These are phyloP conservation scores for Santalum album DNA, from an alignment of 164 flowering plant genomes.

Conservation along the genomic window DNA sequence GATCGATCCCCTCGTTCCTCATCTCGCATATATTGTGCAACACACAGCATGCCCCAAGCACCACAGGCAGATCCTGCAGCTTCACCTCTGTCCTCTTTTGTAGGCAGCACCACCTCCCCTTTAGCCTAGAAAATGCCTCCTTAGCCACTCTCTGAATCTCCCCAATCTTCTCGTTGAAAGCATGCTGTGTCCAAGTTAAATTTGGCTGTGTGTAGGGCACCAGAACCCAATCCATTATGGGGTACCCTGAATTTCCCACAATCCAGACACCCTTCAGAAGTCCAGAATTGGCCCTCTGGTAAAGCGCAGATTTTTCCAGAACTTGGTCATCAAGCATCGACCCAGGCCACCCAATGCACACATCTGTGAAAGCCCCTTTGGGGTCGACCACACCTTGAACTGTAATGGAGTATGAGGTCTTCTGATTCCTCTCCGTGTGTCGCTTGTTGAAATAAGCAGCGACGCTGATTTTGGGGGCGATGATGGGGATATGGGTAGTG, in stretches of 20 bases:
- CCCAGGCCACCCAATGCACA: constrained; percentile 5
- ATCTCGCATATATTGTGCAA: constrained; percentile 3
- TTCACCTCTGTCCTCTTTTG: constrained; percentile 3
- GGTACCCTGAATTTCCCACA: constrained; percentile 2
- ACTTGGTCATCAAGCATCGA: constrained; percentile 2
- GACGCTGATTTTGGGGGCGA: constrained; percentile 1
- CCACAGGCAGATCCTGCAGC: constrained; percentile 7
- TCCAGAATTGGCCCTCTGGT: neutral
- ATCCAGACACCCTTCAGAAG: constrained; percentile 1
- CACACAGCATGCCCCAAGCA: constrained; percentile 3
- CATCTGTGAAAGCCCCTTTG: constrained; percentile 1
- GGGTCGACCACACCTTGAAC: constrained; percentile 2
- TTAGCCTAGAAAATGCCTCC: constrained; percentile 2
- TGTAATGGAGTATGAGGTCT: constrained; percentile 3
- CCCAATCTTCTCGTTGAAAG: constrained; percentile 6
- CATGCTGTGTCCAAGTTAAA: constrained; percentile 3
- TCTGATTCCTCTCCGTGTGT: constrained; percentile 4
- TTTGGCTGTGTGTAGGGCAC: neutral
- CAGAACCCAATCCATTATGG: constrained; percentile 1
- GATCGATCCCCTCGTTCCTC: neutral
- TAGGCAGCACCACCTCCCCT: constrained; percentile 4
- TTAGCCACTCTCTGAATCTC: constrained; percentile 1
- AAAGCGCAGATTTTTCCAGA: neutral
- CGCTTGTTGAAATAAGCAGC: constrained; percentile 3
- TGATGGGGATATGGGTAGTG: constrained; percentile 2